These are phyloP conservation scores for Solanum pinnatisectum DNA, from an alignment of 257 asterid genomes.

Conservation along the genomic window DNA sequence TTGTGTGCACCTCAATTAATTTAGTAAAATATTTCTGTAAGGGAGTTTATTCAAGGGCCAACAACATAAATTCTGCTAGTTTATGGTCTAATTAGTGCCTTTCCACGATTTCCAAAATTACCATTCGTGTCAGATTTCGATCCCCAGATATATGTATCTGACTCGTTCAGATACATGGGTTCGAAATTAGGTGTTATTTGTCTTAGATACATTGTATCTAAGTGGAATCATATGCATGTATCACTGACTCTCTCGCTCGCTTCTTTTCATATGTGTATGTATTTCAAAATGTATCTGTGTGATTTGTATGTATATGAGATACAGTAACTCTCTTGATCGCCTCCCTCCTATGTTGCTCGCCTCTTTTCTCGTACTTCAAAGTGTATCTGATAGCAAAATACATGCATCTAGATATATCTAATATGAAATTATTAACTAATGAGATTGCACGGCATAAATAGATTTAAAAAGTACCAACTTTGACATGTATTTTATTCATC, in stretches of 20 bases:
- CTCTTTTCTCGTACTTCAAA: too few relatives aligned
- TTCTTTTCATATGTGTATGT: neutral
- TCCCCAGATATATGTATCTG: too few relatives aligned
- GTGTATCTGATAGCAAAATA: neutral
- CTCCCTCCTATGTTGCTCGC: neutral
- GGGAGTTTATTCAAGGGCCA: neutral
- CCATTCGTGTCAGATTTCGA: neutral
- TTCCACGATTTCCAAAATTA: too few relatives aligned
- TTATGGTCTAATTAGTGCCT: neutral
- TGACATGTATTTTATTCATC: neutral
- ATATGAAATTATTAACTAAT: neutral
- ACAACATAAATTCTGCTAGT: neutral
- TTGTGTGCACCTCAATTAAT: neutral
- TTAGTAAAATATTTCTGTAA: too few relatives aligned
- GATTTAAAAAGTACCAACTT: neutral
- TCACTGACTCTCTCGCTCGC: neutral
- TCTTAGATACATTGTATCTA: neutral
- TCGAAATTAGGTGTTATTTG: too few relatives aligned
- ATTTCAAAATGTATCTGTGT: neutral
- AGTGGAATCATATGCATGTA: neutral
- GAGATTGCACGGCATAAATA: neutral
- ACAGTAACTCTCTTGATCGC: neutral
- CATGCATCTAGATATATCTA: neutral
- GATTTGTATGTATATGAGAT: neutral
- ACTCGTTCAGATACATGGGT: neutral